Percentiles rank a stretch among this genome's conserved stretches.
phyloP scores from a whole-genome alignment of 345 rosid species.

The Eucalyptus sp. region DNA sequence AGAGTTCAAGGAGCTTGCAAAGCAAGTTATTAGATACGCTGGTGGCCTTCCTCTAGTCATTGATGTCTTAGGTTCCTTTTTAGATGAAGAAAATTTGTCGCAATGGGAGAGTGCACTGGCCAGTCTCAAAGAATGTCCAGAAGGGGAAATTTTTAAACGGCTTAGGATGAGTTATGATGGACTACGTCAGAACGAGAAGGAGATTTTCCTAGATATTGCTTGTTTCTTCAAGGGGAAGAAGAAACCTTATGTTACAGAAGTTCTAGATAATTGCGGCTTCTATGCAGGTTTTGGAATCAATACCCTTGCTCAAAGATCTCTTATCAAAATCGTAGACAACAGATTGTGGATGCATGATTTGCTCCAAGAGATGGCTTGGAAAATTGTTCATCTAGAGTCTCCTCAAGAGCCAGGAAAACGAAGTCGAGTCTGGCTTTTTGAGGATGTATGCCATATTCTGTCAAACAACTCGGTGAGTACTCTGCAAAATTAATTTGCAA shows the following conservation, averaged over 20 bases:
- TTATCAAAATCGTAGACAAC: background rate
- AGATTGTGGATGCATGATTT: background rate
- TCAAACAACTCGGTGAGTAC: background rate
- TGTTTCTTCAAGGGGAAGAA: background rate
- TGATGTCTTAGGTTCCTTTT: background rate
- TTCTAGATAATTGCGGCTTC: background rate
- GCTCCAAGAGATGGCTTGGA: background rate
- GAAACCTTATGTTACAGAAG: background rate
- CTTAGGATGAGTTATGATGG: background rate
- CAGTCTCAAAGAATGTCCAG: background rate
- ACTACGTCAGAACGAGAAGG: background rate
- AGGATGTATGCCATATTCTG: background rate
- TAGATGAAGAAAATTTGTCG: background rate
- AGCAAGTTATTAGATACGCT: background rate
- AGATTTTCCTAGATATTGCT: background rate
- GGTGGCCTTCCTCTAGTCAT: background rate
- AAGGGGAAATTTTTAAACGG: background rate
- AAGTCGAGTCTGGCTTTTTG: background rate
- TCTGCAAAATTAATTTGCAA: background rate
- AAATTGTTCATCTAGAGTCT: background rate
- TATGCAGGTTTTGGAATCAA: background rate
- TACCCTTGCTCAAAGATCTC: accelerated
- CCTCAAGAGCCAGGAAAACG: background rate
- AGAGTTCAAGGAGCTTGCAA: accelerated
- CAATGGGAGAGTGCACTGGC: background rate